Percentiles rank a stretch among this genome's conserved stretches.
phyloP scores from a whole-genome alignment of 2,329 filamentous ascomycete species.

The Penicillium hesseltinei region DNA sequence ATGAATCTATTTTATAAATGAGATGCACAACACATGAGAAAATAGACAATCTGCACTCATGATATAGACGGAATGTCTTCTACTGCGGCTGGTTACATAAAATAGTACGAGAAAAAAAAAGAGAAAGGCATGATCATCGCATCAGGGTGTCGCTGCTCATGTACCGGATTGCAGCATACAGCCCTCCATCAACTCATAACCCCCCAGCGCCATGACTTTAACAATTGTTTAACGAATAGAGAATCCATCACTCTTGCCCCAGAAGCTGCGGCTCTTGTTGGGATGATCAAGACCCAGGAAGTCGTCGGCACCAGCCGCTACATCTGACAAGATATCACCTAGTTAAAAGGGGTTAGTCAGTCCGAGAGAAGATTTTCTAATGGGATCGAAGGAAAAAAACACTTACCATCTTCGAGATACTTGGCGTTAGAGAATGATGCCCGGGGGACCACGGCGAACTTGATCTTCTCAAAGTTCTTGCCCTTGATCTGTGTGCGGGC shows the following conservation, averaged over 20 bases:
- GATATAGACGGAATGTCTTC: conserved; percentile 9
- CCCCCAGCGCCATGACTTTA: conserved; percentile 20
- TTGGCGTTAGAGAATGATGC: conserved; percentile 71
- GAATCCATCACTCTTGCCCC: conserved; percentile 61
- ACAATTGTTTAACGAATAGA: conserved; percentile 55
- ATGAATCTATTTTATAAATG: not conserved
- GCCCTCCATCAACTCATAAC: conserved; percentile 19
- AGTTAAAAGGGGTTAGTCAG: conserved; percentile 10
- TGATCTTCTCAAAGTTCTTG: conserved; percentile 98
- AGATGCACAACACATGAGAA: not conserved
- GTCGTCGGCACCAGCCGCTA: conserved; percentile 75
- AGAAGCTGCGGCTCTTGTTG: conserved; percentile 60
- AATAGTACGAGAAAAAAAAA: conserved; percentile 2
- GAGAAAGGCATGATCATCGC: conserved; percentile 17
- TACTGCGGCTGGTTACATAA: conserved; percentile 6
- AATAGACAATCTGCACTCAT: not conserved
- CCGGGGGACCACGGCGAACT: conserved; percentile 79
- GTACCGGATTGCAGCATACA: conserved; percentile 20
- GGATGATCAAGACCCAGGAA: conserved; percentile 68
- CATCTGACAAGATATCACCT: conserved; percentile 49
- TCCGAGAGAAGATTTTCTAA: not conserved
- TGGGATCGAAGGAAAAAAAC: not conserved
- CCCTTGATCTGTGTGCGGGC: conserved; percentile 93
- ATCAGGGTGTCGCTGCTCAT: conserved; percentile 22
- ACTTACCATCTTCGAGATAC: conserved; percentile 84